Evolutionary conservation across 441 rosid species (phyloP).

Genomic region (Arabidopsis hybrid): DNA sequence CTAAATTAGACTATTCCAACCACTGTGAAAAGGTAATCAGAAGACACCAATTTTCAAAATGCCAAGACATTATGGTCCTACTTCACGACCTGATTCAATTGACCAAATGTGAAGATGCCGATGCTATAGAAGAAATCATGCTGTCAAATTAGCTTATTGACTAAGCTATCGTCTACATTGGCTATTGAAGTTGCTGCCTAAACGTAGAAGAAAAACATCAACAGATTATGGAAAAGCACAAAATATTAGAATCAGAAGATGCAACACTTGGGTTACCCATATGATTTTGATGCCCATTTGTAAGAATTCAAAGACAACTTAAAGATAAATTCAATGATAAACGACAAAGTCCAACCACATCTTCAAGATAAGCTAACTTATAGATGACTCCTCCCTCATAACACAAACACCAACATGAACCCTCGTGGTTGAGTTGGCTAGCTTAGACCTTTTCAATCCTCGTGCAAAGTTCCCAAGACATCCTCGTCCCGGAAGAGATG

Average conservation of each 20-base stretch:
- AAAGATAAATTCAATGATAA: slow-evolving; percentile 13
- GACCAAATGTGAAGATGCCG: too few species aligned
- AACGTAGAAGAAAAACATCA: slow-evolving; percentile 58
- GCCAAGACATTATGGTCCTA: background rate
- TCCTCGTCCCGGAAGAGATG: slow-evolving; percentile 42
- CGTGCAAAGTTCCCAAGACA: slow-evolving; percentile 41
- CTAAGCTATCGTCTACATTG: slow-evolving; percentile 48
- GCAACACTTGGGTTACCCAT: slow-evolving; percentile 54
- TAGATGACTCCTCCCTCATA: background rate
- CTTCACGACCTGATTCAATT: background rate
- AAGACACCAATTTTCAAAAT: background rate
- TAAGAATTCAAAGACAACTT: slow-evolving; percentile 1
- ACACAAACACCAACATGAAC: slow-evolving; percentile 11
- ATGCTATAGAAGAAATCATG: background rate
- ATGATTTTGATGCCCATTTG: background rate
- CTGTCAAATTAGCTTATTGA: background rate
- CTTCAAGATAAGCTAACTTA: slow-evolving; percentile 14
- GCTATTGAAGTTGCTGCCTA: slow-evolving; percentile 51
- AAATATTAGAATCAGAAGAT: slow-evolving; percentile 47
- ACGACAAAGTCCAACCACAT: slow-evolving; percentile 18
- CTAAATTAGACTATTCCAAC: background rate
- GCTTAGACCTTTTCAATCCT: slow-evolving; percentile 11
- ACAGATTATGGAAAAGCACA: slow-evolving; percentile 67
- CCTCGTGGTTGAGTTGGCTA: background rate
- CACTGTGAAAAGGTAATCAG: background rate